Evolutionary conservation across 1,139 yeast species (phyloP).

Genomic region (Pichia sp.): DNA sequence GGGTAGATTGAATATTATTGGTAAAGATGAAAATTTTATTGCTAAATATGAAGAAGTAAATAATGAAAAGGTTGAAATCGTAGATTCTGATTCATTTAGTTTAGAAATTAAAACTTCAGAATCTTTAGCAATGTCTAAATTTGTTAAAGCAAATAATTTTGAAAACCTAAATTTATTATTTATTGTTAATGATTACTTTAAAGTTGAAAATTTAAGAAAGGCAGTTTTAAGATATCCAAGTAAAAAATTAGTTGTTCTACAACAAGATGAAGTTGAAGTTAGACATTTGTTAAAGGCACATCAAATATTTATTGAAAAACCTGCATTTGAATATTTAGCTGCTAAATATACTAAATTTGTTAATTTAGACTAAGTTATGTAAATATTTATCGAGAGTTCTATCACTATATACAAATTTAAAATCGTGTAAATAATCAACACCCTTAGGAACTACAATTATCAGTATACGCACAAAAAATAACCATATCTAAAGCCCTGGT

Average conservation of each 20-base stretch:
- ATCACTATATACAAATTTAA: neutral
- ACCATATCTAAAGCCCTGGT: no score
- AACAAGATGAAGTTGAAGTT: conserved; percentile 76
- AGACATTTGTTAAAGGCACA: conserved; percentile 80
- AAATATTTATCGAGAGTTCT: neutral
- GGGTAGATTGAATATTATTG: conserved; percentile 68
- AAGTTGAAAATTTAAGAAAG: conserved; percentile 42
- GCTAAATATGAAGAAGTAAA: conserved; percentile 10
- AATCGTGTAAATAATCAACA: conserved; percentile 2
- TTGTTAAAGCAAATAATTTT: conserved; percentile 52
- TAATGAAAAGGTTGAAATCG: conserved; percentile 11
- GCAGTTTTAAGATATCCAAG: conserved; percentile 42
- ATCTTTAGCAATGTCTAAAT: conserved; percentile 45
- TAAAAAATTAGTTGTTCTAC: conserved; percentile 54
- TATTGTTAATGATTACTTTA: conserved; percentile 48
- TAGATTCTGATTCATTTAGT: conserved; percentile 22
- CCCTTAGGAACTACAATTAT: neutral
- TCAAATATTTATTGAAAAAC: conserved; percentile 65
- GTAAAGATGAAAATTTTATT: conserved; percentile 37
- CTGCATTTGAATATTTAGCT: conserved; percentile 56
- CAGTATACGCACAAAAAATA: no score
- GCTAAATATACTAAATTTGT: conserved; percentile 20
- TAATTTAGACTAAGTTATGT: conserved; percentile 1
- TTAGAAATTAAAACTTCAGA: conserved; percentile 26
- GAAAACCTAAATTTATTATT: conserved; percentile 56